A percentile compares a stretch with the other conserved stretches of the same genome.
Conservation (phyloP, 2,329 filamentous ascomycete genomes). For the Geosmithia putterillii region DNA sequence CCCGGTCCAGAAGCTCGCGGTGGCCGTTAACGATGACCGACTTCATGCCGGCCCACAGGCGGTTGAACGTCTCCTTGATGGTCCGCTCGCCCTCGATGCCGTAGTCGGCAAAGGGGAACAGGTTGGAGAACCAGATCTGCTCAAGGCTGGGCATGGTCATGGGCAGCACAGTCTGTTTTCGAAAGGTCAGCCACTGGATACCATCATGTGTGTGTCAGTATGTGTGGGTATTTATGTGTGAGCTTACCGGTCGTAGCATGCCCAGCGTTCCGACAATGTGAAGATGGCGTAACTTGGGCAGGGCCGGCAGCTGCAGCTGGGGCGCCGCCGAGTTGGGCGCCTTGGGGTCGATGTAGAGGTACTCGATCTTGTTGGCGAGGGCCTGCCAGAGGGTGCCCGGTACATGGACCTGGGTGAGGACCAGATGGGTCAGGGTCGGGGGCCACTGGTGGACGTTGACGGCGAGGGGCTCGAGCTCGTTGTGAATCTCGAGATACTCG, state of each 20-base stretch:
- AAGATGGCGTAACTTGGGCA: background rate
- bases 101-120: background rate
- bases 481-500: constrained; percentile 13
- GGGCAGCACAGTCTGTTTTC: constrained; percentile 7
- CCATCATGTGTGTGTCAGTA: background rate
- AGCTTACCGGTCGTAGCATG: background rate
- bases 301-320: background rate
- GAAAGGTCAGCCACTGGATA: background rate
- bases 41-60: constrained; percentile 16
- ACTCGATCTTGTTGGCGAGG: background rate
- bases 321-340: background rate
- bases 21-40: constrained; percentile 12
- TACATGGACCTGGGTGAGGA: background rate
- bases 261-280: background rate
- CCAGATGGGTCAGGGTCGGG: background rate
- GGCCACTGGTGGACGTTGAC: background rate
- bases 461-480: background rate
- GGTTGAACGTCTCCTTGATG: background rate
- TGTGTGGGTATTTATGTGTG: background rate
- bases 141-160: constrained; percentile 16
- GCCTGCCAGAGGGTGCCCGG: background rate
- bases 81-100: background rate
- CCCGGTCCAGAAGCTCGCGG: constrained; percentile 4
- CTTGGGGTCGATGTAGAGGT: background rate
- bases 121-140: constrained; percentile 16